phyloP scores from a whole-genome alignment of 2,329 filamentous ascomycete genomes.

The Fusarium anthophilum region DNA sequence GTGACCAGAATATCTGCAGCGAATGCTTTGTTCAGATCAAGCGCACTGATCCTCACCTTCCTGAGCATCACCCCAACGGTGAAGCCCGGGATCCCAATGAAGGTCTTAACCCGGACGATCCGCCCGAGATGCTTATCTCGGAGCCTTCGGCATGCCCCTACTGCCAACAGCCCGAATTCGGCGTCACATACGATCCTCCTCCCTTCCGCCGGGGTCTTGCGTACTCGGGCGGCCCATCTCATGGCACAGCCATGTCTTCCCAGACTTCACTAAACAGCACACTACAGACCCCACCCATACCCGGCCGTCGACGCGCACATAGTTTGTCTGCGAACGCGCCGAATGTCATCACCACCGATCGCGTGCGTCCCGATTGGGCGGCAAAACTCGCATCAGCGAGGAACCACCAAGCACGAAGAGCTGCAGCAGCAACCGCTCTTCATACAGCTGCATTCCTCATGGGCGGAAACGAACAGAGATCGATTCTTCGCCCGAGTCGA shows the following conservation, averaged over 20 bases:
- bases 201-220: constrained; percentile 85
- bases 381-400: constrained; percentile 87
- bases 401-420: constrained; percentile 83
- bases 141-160: constrained; percentile 94
- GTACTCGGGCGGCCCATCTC: constrained; percentile 61
- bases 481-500: constrained; percentile 56
- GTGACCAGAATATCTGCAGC: constrained; percentile 95
- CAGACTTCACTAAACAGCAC: constrained; percentile 79
- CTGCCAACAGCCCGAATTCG: constrained; percentile 93
- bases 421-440: constrained; percentile 91
- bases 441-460: constrained; percentile 96
- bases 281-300: constrained; percentile 50
- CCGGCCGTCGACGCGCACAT: constrained; percentile 60
- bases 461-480: constrained; percentile 67
- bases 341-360: constrained; percentile 90
- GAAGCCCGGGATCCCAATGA: constrained; percentile 49
- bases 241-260: constrained; percentile 81
- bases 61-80: constrained; percentile 74
- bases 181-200: constrained; percentile 92
- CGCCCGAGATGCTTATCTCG: constrained; percentile 77
- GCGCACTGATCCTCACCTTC: constrained; percentile 87
- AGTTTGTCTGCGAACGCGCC: constrained; percentile 83
- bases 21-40: constrained; percentile 99
- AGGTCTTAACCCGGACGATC: constrained; percentile 57
- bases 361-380: constrained; percentile 92